Evolutionary conservation across 768 basidiomycete species (phyloP).

Genomic region (Trametes meyenii): DNA sequence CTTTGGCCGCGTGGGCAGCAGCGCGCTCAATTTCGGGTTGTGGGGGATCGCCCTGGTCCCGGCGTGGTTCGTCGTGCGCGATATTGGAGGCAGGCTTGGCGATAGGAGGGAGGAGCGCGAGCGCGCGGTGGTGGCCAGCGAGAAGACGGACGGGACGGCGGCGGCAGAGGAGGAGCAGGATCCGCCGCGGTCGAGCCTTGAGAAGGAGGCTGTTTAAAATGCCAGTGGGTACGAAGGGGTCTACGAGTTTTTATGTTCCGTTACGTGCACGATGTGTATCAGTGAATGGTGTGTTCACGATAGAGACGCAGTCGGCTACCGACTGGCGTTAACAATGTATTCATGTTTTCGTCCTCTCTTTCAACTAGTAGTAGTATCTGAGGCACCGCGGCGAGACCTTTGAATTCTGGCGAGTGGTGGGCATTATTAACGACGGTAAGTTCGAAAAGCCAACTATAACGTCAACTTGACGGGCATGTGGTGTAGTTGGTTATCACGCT

Average conservation of each 20-base stretch:
- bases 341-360: too few species aligned
- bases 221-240: too few species aligned
- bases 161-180: neutral
- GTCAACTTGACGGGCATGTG: conserved; percentile 5
- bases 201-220: conserved; percentile 10
- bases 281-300: too few species aligned
- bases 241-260: too few species aligned
- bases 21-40: conserved; percentile 16
- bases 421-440: too few species aligned
- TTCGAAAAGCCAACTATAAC: neutral
- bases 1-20: conserved; percentile 8
- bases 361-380: too few species aligned
- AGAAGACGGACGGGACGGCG: conserved; percentile 2
- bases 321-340: too few species aligned
- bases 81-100: conserved; percentile 6
- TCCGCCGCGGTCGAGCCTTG: conserved; percentile 1
- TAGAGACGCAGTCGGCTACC: too few species aligned
- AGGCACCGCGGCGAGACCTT: too few species aligned
- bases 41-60: conserved; percentile 14
- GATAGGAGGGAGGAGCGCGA: conserved; percentile 12
- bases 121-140: conserved; percentile 1
- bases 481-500: conserved; percentile 20
- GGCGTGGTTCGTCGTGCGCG: conserved; percentile 12
- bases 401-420: too few species aligned
- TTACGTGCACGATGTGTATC: too few species aligned